A percentile compares a stretch with the other conserved stretches of the same genome.
phyloP scores from a whole-genome alignment of 2,329 filamentous ascomycete genomes.

The Calycina herbarum region DNA sequence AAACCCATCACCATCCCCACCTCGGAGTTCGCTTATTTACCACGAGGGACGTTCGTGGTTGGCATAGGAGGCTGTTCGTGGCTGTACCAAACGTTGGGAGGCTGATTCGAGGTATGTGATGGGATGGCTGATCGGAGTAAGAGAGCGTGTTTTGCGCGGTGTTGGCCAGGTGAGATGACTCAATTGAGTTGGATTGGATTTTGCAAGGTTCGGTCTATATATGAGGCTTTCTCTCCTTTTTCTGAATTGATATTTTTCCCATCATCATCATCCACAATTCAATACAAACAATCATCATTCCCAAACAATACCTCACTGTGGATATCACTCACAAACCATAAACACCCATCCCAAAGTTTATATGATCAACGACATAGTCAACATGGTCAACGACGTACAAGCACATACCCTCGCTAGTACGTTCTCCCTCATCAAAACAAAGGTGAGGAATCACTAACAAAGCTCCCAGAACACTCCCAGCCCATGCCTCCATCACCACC shows the following conservation, averaged over 20 bases:
- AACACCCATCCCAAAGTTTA: background rate
- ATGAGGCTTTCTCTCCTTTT: background rate
- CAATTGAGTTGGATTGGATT: background rate
- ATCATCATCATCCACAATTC: background rate
- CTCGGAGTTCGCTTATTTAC: background rate
- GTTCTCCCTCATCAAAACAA: background rate
- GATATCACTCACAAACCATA: background rate
- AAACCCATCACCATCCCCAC: background rate
- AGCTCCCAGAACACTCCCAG: conserved; percentile 24
- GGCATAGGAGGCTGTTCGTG: background rate
- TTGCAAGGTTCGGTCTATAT: background rate
- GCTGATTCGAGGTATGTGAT: background rate
- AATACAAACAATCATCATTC: background rate
- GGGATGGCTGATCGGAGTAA: conserved; percentile 1
- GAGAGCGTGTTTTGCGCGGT: background rate
- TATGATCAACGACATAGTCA: background rate
- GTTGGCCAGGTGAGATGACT: conserved; percentile 1
- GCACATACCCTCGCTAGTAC: background rate
- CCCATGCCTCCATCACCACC: conserved; percentile 31
- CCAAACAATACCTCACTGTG: background rate
- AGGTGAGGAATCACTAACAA: conserved; percentile 27
- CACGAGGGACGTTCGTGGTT: background rate
- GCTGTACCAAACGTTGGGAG: background rate
- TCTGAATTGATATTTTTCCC: background rate
- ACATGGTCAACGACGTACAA: background rate